Base-by-base conservation (phyloP, 352 stramenopile species). In the Phytopythium cucurbitacearum region DNA sequence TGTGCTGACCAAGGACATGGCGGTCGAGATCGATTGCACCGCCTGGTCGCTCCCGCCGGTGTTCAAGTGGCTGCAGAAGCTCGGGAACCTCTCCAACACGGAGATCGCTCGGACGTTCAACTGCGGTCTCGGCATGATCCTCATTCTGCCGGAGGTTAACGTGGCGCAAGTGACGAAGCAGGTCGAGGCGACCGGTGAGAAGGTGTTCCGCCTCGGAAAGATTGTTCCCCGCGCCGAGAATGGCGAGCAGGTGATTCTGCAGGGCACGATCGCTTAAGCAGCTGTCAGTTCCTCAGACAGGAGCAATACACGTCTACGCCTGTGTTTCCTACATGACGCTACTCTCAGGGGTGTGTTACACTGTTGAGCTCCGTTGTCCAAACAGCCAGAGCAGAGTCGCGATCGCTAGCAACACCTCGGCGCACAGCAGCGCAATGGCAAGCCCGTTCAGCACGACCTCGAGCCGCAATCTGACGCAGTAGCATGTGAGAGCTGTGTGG, bases 71-170 rank as follows among this genome's bases (percentile, higher is more conserved):
- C 84, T 99, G 65, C 91, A 98, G 67, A 71, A 95, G 70, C 69
- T 79, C 52, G 87, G 85, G 42, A 91, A 93, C 69, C 71, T 99
- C 12, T 94, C 95, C 45, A 95, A 98, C 60, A 73, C 78, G 28
- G 97, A 99, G 77, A 89, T 99, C 63, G 80, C 97, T 12, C 82
- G 96, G 46, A 99, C 97, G 48, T 99, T 99, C 76, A 99, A 99
- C 73, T 98, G 94, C 72, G 97, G 97, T 56, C 95, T 99, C 67
- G 97, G 97, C 56, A 99, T 99, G 95, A 92, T 99, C 37, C 68
- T 99, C 28, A 94, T 99, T 51, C 72, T 99, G 32, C 80, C 92
- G 13, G 69, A 86, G 40, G 85, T 89, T 44, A 83, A 95, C 59
- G 95, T 95, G 28, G 80, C 85, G n/a, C 77, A 96, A 51, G 89